phyloP scores from a whole-genome alignment of 164 flowering plant genomes.

The Vitis cinerea region DNA sequence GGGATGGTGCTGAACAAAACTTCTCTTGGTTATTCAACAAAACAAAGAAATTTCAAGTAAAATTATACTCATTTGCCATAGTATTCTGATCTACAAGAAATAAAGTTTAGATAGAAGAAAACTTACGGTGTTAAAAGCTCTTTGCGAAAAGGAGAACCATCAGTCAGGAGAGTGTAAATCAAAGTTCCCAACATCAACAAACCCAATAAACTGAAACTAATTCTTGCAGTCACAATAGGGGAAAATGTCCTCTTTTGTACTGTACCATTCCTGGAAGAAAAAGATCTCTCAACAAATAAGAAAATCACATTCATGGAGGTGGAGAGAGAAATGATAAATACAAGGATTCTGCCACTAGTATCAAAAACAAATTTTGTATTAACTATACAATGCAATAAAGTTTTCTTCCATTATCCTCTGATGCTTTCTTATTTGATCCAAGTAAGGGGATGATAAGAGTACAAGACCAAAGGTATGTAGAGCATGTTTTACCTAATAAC shows the following conservation, averaged over 20 bases:
- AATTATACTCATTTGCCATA: too few species aligned
- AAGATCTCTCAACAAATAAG: background rate
- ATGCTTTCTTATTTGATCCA: too few species aligned
- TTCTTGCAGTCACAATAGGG: constrained; percentile 47
- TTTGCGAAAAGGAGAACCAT: constrained; percentile 77
- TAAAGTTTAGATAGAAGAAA: constrained; percentile 2
- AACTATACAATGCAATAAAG: too few species aligned
- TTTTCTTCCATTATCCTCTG: too few species aligned
- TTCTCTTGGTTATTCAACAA: too few species aligned
- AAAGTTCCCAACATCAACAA: constrained; percentile 71
- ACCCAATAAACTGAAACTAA: constrained; percentile 55
- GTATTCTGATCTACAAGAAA: background rate
- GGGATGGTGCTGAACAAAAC: too few species aligned
- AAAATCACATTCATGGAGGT: background rate
- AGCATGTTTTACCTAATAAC: too few species aligned
- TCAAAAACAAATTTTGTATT: too few species aligned
- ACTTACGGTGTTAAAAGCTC: constrained; percentile 80
- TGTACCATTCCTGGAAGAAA: constrained; percentile 30
- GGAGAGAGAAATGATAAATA: background rate
- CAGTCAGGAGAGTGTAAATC: constrained; percentile 58
- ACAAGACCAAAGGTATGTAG: too few species aligned
- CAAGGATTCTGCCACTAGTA: background rate
- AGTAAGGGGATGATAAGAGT: too few species aligned
- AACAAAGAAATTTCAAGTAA: too few species aligned
- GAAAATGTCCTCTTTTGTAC: constrained; percentile 30